Evolutionary conservation across 2,329 filamentous ascomycete species (phyloP), one percentile per base, ranked within the genome.

Genomic region (Coniosporium tulheliwenetii): DNA sequence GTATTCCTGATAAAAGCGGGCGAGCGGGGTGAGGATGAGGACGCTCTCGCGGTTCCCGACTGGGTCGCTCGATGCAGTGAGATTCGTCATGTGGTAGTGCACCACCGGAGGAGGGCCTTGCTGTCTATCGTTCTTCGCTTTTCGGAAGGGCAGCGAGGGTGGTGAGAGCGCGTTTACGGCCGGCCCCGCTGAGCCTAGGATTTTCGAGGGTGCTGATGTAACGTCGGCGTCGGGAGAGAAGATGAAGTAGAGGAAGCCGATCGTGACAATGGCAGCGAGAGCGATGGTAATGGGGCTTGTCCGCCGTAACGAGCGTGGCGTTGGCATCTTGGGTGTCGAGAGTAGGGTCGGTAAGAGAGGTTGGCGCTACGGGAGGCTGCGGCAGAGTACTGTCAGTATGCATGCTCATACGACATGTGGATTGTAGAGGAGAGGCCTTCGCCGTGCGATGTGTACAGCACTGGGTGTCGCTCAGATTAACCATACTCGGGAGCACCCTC

Each of bases 61-160:
- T 1, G 91, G 85, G 48, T 82, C 73, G 39, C 71, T 59, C 14
- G 87, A 82, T 43, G 84, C 84, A 36, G 87, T 95, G 50, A 96
- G 75, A 63, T 89, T 87, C 70, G 96, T 96, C 63, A 98, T 80
- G 59, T 93, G 78, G 68, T 95, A 96, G 59, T 85, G 86, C 32
- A 84, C 76, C 37, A 98, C 87, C 8, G 89, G 87, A 41, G 89
- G 86, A 38, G 86, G 81, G 63, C 69, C 44, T 58, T 70, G 55
- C 68, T 73, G 43, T 62, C 64, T 58, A 26, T 60, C 60, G 49
- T 76, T 73, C 42, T 62, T 65, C 16, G 73, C 65, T 56, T 85
- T 87, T 53, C 74, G 70, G 62, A 84, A 85, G 30, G 81, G 78
- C 43, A 81, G 76, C 15, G 80, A 83, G 8, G 80, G 80, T 44